Percentiles rank a stretch among this genome's conserved stretches.
These are phyloP conservation scores for Diaporthe citrichinensis DNA, from an alignment of 2,329 filamentous ascomycete species.

Conservation along the genomic window DNA sequence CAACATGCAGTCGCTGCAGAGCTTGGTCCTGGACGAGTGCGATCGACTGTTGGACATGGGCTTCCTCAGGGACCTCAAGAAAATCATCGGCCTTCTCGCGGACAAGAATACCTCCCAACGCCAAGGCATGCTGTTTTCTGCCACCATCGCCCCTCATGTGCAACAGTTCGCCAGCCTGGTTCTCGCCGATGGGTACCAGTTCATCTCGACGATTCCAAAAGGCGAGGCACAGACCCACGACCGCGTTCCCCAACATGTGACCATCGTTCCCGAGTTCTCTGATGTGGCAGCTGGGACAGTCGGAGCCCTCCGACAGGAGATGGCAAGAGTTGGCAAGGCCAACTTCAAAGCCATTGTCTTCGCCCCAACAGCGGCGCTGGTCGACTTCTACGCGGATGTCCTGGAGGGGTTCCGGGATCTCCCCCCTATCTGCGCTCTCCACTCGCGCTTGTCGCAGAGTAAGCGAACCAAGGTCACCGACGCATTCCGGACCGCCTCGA, in stretches of 20 bases:
- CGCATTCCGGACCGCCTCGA: conserved; percentile 66
- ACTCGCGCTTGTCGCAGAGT: conserved; percentile 65
- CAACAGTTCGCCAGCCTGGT: conserved; percentile 79
- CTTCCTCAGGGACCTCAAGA: conserved; percentile 83
- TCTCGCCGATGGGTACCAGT: conserved; percentile 80
- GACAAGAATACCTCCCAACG: conserved; percentile 69
- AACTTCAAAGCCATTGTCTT: conserved; percentile 90
- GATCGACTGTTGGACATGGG: conserved; percentile 93
- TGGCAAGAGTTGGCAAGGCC: conserved; percentile 50
- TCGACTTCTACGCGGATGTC: conserved; percentile 64
- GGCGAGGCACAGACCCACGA: conserved; percentile 84
- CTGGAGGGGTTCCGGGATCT: conserved; percentile 57
- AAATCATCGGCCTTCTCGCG: conserved; percentile 81
- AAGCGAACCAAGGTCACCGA: conserved; percentile 72
- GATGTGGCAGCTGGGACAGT: conserved; percentile 74
- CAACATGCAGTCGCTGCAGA: conserved; percentile 78
- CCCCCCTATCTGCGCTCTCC: conserved; percentile 61
- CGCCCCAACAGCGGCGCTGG: conserved; percentile 72
- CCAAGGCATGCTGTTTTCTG: conserved; percentile 87
- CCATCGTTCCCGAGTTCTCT: conserved; percentile 78
- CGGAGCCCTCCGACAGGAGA: conserved; percentile 66
- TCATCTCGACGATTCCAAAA: conserved; percentile 83
- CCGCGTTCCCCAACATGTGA: conserved; percentile 79
- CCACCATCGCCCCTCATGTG: conserved; percentile 85
- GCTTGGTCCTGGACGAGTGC: conserved; percentile 91